These are phyloP conservation scores for Penstemon newberryi DNA, from an alignment of 257 asterid genomes.

Conservation along the genomic window DNA sequence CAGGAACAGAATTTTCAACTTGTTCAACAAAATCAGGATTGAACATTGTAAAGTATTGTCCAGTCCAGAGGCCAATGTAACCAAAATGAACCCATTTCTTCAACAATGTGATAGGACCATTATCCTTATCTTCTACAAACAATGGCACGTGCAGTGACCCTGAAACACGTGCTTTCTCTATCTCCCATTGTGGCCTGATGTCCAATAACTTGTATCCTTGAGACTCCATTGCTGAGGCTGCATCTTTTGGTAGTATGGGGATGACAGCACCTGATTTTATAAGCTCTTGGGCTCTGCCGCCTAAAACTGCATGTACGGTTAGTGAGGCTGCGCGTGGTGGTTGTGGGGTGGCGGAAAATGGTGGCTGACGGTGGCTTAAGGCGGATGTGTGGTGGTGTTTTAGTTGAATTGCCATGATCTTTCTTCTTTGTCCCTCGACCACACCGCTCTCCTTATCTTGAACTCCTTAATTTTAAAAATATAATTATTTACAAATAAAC, in stretches of 20 bases:
- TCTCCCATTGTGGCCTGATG: constrained; percentile 89
- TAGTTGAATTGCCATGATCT: constrained; percentile 51
- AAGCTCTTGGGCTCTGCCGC: constrained; percentile 65
- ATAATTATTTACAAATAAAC: no score
- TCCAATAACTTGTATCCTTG: constrained; percentile 77
- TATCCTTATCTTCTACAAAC: constrained; percentile 79
- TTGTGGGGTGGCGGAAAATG: constrained; percentile 32
- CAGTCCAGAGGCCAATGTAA: constrained; percentile 91
- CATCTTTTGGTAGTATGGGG: constrained; percentile 74
- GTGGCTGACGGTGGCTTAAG: constrained; percentile 32
- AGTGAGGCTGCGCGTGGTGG: constrained; percentile 42
- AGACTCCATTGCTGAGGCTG: constrained; percentile 55
- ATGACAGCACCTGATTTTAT: constrained; percentile 69
- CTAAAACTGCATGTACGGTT: constrained; percentile 42
- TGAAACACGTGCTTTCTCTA: constrained; percentile 75
- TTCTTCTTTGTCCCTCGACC: background rate
- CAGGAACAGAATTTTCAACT: constrained; percentile 60
- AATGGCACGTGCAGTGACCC: constrained; percentile 86
- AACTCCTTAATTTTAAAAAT: no score
- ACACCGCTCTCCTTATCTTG: no score
- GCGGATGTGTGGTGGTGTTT: constrained; percentile 52
- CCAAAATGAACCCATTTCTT: constrained; percentile 98
- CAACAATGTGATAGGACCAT: constrained; percentile 61
- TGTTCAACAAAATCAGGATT: constrained; percentile 56
- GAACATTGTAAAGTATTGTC: constrained; percentile 75